These are phyloP conservation scores for Annulohypoxylon nitens DNA, from an alignment of 495 filamentous ascomycete species.

Conservation along the genomic window DNA sequence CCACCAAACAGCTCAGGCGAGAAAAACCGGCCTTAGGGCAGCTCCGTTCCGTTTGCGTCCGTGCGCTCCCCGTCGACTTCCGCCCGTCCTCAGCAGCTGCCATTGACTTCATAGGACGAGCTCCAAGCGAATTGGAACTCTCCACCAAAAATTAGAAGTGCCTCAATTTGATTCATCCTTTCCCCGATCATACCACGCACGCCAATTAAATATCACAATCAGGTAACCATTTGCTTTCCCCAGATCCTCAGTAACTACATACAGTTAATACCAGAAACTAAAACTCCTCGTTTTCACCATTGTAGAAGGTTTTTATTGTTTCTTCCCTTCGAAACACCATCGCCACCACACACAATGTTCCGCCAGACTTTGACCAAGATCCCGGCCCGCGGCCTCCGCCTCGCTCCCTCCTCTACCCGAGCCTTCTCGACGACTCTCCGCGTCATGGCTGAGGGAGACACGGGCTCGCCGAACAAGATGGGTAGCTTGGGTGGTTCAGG, in stretches of 20 bases:
- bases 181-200: conserved; percentile 34
- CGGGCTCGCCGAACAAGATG: conserved; percentile 69
- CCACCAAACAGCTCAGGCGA: conserved; percentile 15
- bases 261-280: conserved; percentile 11
- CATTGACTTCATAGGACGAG: conserved; percentile 39
- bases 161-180: conserved; percentile 28
- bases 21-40: conserved; percentile 36
- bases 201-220: conserved; percentile 35
- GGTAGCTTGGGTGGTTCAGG: conserved; percentile 55
- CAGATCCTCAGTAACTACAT: conserved; percentile 28
- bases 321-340: neutral
- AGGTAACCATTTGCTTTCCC: conserved; percentile 18
- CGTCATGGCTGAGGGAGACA: conserved; percentile 76
- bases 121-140: conserved; percentile 29
- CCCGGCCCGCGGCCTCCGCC: conserved; percentile 61
- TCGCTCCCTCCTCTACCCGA: conserved; percentile 56
- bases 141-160: conserved; percentile 35
- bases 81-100: conserved; percentile 18
- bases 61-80: conserved; percentile 40
- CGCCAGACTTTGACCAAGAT: conserved; percentile 73
- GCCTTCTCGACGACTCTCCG: conserved; percentile 73
- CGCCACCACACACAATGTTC: conserved; percentile 65
- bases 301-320: neutral
- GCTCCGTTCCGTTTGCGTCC: conserved; percentile 39
- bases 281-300: neutral